These are phyloP conservation scores for Neoascochyta sp. DNA, from an alignment of 2,329 filamentous ascomycete genomes.

Conservation along the genomic window DNA sequence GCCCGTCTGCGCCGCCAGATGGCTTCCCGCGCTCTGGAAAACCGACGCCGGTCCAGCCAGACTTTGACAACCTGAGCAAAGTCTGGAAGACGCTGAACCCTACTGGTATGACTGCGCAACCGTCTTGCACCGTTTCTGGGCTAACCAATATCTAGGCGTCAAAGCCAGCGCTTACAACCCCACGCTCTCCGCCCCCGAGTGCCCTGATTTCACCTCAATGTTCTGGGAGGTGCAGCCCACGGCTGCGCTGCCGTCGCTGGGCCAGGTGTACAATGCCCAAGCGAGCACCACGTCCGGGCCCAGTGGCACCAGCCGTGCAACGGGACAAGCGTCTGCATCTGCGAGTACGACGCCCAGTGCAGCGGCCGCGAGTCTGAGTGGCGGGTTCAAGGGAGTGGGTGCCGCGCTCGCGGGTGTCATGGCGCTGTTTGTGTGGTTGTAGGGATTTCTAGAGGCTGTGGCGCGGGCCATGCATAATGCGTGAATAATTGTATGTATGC, in stretches of 20 bases:
- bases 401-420: conserved; percentile 17
- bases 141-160: too few relatives aligned
- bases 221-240: conserved; percentile 72
- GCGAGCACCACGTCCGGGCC: conserved; percentile 6
- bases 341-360: conserved; percentile 14
- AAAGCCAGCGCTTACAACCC: conserved; percentile 63
- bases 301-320: conserved; percentile 4
- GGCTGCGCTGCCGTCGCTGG: conserved; percentile 66
- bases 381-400: conserved; percentile 20
- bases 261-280: conserved; percentile 35
- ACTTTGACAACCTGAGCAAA: conserved; percentile 72
- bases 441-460: too few relatives aligned
- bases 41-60: conserved; percentile 68
- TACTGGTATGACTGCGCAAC: too few relatives aligned
- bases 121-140: too few relatives aligned
- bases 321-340: conserved; percentile 4
- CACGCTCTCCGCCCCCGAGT: conserved; percentile 59
- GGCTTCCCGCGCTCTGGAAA: conserved; percentile 69
- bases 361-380: conserved; percentile 14
- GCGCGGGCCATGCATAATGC: too few relatives aligned
- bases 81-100: conserved; percentile 73
- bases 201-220: conserved; percentile 64
- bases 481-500: too few relatives aligned
- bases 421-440: conserved; percentile 23
- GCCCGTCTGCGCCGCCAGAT: conserved; percentile 51